Conservation (phyloP, 2,329 filamentous ascomycete species). For the Penicillium verrucosum region DNA sequence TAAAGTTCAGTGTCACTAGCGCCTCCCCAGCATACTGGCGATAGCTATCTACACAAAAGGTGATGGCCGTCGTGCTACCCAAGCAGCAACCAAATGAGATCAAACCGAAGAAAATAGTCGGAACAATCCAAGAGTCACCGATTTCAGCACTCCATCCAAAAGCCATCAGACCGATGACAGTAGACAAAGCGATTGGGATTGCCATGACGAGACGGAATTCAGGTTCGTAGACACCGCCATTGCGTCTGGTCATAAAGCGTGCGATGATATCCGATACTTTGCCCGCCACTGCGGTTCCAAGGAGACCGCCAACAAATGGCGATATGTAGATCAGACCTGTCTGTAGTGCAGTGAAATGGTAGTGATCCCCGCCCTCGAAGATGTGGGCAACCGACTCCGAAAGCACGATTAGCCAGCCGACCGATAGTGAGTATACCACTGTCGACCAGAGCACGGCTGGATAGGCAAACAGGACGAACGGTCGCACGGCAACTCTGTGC, state of each 20-base stretch:
- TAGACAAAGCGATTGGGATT: conserved; percentile 71
- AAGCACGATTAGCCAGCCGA: conserved; percentile 94
- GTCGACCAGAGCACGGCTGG: conserved; percentile 87
- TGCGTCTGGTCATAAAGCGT: conserved; percentile 73
- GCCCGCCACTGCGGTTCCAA: conserved; percentile 89
- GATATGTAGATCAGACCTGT: conserved; percentile 86
- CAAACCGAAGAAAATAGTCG: conserved; percentile 87
- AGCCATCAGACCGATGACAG: conserved; percentile 83
- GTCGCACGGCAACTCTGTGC: conserved; percentile 71
- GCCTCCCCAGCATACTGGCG: conserved; percentile 91
- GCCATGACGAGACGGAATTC: conserved; percentile 92
- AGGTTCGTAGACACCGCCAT: conserved; percentile 92
- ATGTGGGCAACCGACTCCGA: conserved; percentile 82
- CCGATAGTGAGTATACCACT: conserved; percentile 77
- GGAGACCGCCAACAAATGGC: conserved; percentile 80
- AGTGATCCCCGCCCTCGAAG: conserved; percentile 65
- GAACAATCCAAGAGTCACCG: conserved; percentile 79
- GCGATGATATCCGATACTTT: conserved; percentile 84
- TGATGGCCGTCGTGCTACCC: conserved; percentile 86
- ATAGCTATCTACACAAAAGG: conserved; percentile 91
- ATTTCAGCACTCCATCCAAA: conserved; percentile 89
- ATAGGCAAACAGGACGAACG: conserved; percentile 83
- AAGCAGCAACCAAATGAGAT: conserved; percentile 90
- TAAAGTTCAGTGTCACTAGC: conserved; percentile 88
- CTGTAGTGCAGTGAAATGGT: conserved; percentile 77